Base-by-base conservation (phyloP, 768 basidiomycete genomes). In the Panus rudis region DNA sequence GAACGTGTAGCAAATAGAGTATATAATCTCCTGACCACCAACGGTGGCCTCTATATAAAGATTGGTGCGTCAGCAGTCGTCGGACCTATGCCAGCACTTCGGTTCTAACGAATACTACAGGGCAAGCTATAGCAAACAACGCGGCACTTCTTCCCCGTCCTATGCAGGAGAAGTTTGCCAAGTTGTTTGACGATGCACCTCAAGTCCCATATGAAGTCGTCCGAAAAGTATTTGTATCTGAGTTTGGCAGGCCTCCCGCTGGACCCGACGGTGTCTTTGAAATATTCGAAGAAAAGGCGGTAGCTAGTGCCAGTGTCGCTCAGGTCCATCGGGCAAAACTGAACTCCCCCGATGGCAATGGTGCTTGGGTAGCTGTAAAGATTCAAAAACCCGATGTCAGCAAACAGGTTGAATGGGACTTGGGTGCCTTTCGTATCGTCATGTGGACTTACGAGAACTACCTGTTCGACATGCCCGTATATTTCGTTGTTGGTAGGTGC, bases 241-340 rank as follows among this genome's bases (percentile, higher is more conserved):
- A 92, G 56, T 81, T 89, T 7, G 84, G 83, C 1, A 63, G 72
- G 2, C 75, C 75, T 1, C 83, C 81, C 1, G 63, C 72, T 27
- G 78, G 80, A 0, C 82, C 85, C 1, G 74, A 72, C 20, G 87
- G 85, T 14, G 63, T 92, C 2, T 94, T 94, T 53, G 80, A 79
- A 26, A 65, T 73, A 10, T 94, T 96, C 47, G 84, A 91, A 42
- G 72, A 80, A 48, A 57, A 73, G 2, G 82, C 92, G 0, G 67
- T 88, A 1, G 92, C 92, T 0, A 89, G 85, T 48, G 93, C 93
- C 2, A 88, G 86, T 52, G 84, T 97, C 45, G 92, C 92, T 0
- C 93, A 96, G 58, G 93, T 96, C 0, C 92, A 96, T 57, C 72
- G 74, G 34, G 93, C 93, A 4, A 68, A 62, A n/a, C 57, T 82